Conservation (phyloP, 441 rosid species). For the Syzygium syzygioides region DNA sequence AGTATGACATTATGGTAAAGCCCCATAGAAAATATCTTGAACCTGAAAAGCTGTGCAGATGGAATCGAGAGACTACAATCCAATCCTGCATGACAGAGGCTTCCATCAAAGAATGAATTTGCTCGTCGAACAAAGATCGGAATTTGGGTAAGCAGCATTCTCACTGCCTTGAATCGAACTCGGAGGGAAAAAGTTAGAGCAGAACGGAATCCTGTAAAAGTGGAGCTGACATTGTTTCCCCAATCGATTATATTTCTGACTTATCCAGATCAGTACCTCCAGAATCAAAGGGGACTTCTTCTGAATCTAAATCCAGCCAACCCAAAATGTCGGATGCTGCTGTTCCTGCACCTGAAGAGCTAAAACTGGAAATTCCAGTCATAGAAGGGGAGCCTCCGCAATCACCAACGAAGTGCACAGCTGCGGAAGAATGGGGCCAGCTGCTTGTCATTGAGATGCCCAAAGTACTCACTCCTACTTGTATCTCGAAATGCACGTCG, state of each 20-base stretch:
- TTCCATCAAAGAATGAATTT: constrained; percentile 70
- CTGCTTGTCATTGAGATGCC: constrained; percentile 55
- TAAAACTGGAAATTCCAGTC: constrained; percentile 13
- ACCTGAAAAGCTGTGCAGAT: constrained; percentile 32
- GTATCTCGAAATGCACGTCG: constrained; percentile 29
- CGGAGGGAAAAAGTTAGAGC: background rate
- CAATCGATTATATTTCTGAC: background rate
- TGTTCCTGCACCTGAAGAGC: constrained; percentile 22
- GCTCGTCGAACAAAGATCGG: constrained; percentile 70
- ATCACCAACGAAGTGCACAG: background rate
- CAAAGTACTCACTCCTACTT: constrained; percentile 35
- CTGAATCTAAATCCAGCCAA: constrained; percentile 26
- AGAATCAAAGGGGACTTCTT: constrained; percentile 21
- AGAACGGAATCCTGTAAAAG: background rate
- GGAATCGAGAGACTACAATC: constrained; percentile 67
- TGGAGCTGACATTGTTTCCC: background rate
- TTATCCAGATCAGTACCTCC: constrained; percentile 39
- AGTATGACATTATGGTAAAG: background rate
- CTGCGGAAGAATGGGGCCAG: constrained; percentile 85
- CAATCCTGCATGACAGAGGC: constrained; percentile 69
- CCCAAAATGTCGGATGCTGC: constrained; percentile 19
- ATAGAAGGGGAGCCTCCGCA: constrained; percentile 26
- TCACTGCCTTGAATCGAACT: constrained; percentile 1
- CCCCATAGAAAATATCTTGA: background rate
- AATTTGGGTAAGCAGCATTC: constrained; percentile 49